Conservation (phyloP, 2,329 filamentous ascomycete species). For the Verticillium isaacii region DNA sequence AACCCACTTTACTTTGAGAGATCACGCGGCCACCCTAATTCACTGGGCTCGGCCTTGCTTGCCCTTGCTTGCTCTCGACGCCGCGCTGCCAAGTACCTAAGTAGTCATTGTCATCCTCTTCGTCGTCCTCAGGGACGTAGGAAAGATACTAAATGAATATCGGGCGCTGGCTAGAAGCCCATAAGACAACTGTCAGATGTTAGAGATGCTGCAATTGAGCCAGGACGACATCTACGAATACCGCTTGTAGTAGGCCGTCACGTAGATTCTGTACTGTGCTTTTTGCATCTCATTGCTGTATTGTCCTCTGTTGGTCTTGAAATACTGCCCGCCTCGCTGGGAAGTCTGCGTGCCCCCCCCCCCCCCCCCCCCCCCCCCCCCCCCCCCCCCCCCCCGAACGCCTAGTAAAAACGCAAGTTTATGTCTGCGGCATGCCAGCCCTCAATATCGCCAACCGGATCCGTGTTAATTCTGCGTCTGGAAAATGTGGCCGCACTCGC, state of each 20-base stretch:
- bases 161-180: too few species aligned
- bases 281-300: not conserved
- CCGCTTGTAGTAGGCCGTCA: too few species aligned
- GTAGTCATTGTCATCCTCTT: not conserved
- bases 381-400: not conserved
- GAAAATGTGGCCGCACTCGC: conserved; percentile 87
- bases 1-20: not conserved
- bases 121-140: not conserved
- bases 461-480: conserved; percentile 31
- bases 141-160: too few species aligned
- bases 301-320: not conserved
- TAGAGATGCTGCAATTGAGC: too few species aligned
- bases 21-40: not conserved
- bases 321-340: not conserved
- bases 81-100: too few species aligned
- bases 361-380: not conserved
- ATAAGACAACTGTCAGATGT: too few species aligned
- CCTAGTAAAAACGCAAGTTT: not conserved
- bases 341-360: not conserved
- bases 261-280: too few species aligned
- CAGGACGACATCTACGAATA: too few species aligned
- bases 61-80: not conserved
- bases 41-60: not conserved
- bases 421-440: not conserved
- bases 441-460: not conserved